Evolutionary conservation across 2,329 filamentous ascomycete species (phyloP).

Genomic region (Aspergillus ibericus): DNA sequence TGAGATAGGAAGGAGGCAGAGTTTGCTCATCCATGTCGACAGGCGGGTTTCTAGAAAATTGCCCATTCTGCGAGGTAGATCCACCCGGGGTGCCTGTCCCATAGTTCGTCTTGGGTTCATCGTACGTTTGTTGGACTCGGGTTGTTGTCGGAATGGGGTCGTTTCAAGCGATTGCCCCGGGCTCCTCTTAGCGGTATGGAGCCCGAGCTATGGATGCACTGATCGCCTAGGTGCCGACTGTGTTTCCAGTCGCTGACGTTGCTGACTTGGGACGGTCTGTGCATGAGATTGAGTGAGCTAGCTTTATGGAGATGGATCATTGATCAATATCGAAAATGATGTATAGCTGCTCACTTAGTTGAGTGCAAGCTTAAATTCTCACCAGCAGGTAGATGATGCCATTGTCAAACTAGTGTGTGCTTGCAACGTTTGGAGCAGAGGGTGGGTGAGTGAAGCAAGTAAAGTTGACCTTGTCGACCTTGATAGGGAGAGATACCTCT

Average conservation of each 20-base stretch:
- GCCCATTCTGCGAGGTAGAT: neutral
- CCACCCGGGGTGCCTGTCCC: neutral
- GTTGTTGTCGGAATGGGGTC: neutral
- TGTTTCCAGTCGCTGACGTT: neutral
- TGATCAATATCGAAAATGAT: neutral
- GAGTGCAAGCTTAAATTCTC: neutral
- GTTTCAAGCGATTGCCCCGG: neutral
- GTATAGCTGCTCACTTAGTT: neutral
- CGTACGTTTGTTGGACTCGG: neutral
- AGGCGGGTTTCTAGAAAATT: neutral
- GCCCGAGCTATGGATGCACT: neutral
- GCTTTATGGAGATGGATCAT: neutral
- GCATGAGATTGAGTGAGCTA: neutral
- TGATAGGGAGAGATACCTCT: neutral
- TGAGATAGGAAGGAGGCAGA: neutral
- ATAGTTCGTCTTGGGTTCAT: neutral
- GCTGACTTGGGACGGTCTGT: neutral
- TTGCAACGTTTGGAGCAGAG: neutral
- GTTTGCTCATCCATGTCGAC: neutral
- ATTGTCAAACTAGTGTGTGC: neutral
- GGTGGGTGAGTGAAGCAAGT: neutral
- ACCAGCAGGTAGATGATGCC: neutral
- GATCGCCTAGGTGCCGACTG: neutral
- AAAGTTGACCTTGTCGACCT: neutral
- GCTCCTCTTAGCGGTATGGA: neutral